Percentiles rank a stretch among this genome's conserved stretches.
Conservation (phyloP, 1,284 basidiomycete species). For the Microbotryum saponariae region DNA sequence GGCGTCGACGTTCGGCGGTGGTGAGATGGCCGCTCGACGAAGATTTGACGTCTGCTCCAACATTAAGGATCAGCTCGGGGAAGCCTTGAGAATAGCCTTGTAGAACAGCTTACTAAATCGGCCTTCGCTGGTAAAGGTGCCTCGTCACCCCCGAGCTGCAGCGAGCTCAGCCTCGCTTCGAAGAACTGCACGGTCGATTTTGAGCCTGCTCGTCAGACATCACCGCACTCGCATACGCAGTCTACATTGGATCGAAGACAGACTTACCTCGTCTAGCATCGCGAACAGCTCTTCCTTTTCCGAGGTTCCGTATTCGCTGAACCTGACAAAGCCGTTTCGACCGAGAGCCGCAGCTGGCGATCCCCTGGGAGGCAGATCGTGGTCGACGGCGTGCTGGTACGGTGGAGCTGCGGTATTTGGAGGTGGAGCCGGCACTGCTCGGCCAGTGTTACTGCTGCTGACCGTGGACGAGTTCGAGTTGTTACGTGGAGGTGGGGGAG, state of each 20-base stretch:
- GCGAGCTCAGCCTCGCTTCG: not conserved
- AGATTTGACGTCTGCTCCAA: not conserved
- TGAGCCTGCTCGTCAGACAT: not conserved
- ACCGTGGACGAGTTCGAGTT: not conserved
- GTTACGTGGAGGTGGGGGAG: not conserved
- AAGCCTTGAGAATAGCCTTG: not conserved
- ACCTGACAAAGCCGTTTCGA: not conserved
- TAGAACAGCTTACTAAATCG: no score
- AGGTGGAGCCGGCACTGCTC: not conserved
- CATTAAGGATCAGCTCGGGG: not conserved
- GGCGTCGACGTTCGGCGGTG: not conserved
- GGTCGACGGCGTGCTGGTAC: conserved; percentile 2
- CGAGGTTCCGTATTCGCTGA: conserved; percentile 37
- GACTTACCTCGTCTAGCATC: conserved; percentile 62
- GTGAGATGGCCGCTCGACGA: not conserved
- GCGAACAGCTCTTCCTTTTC: conserved; percentile 65
- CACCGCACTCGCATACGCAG: not conserved
- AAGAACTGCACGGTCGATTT: conserved; percentile 22
- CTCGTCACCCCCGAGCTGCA: not conserved
- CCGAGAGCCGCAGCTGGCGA: not conserved
- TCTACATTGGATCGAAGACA: not conserved
- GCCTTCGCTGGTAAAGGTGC: no score
- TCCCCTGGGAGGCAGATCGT: not conserved
- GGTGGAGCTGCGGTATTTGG: conserved; percentile 4
- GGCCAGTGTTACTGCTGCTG: no score